phyloP scores from a whole-genome alignment of 305 asterid genomes.

The Nicotiana rustica region DNA sequence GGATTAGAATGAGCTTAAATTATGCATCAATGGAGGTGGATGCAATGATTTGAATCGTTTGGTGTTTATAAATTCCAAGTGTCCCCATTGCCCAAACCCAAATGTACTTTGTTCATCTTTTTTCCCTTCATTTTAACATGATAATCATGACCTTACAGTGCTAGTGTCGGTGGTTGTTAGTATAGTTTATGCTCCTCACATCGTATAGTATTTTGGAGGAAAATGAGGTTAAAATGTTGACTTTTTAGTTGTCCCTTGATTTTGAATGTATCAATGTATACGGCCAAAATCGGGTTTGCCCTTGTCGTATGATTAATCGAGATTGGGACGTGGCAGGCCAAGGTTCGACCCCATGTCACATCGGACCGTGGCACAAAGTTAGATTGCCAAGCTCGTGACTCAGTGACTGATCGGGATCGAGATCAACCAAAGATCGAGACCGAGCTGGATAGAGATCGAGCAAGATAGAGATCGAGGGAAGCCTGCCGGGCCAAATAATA shows the following conservation, averaged over 20 bases:
- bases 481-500: no score
- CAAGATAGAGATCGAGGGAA: no score
- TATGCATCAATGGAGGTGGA: not conserved
- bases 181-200: conserved; percentile 7
- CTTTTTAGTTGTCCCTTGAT: not conserved
- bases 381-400: no score
- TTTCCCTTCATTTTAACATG: not conserved
- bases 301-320: no score
- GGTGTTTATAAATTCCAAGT: conserved; percentile 23
- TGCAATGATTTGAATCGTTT: conserved; percentile 22
- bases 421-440: no score
- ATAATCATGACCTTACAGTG: conserved; percentile 31
- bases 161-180: conserved; percentile 25
- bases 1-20: conserved; percentile 9
- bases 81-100: not conserved
- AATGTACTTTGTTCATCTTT: conserved; percentile 14
- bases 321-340: no score
- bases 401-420: no score
- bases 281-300: no score
- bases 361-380: no score
- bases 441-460: no score
- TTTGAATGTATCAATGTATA: not conserved
- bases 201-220: not conserved
- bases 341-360: no score
- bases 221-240: conserved; percentile 5